Base-by-base conservation (phyloP, 2,329 filamentous ascomycete species). In the Westerdykella aurantiaca region DNA sequence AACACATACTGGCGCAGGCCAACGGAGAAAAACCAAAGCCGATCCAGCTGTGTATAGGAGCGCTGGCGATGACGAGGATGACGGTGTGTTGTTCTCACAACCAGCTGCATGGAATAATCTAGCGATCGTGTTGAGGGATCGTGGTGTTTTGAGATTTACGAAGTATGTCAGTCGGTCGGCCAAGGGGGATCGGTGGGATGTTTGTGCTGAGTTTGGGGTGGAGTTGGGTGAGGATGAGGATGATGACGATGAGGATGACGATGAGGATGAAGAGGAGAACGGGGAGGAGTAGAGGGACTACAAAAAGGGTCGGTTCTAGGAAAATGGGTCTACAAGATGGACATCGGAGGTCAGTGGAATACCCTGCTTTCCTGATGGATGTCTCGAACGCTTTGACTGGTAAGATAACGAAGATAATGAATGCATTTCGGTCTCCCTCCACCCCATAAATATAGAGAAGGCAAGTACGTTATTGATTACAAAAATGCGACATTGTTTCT, bases 141-240 rank as follows among this genome's bases (percentile, higher is more conserved):
- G 80, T 53, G 90, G 88, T 12, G 85, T 86, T 12, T 74, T 98
- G 61, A 84, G 88, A 65, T 98, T 98, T 64, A 89, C 97, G 60
- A 98, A 97, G 74, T 98, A 97, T 66, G 85, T 98, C 17, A 94
- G 86, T 68, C 76, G 76, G 47, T 80, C 77, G 40, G 93, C 93
- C 6, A 80, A 80, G 60, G 93, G 93, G 1, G 93, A 97, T 69
- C 78, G 93, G 35, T 97, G 90, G 88, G 93, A 98, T 70, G 76
- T 97, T 39, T 84, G 81, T 38, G 93, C 82, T 0, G 81, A 82
- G 29, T 88, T 86, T 65, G 87, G 84, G 18, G 83, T 95, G 12
- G 75, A 76, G 41, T 77, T 77, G 51, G 74, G 72, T 12, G 77
- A 77, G 11, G 73, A 73, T 34, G 76, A 63, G 9, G 62, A 61